These are phyloP conservation scores for Syzygium grande DNA, from an alignment of 345 rosid genomes.

Conservation along the genomic window DNA sequence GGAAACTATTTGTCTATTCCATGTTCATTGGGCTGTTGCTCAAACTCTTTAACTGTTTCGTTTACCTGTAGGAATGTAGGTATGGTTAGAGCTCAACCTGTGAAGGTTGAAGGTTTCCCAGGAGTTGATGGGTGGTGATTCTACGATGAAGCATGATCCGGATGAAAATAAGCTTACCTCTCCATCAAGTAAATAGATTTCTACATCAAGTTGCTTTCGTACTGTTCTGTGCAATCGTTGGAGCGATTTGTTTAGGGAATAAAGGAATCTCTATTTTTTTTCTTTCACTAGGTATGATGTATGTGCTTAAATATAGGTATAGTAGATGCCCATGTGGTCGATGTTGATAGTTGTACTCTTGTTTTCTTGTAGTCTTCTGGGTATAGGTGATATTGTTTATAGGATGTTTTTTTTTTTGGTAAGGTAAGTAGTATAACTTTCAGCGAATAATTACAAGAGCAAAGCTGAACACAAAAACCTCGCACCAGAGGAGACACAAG, in stretches of 20 bases:
- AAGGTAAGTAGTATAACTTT: too few relatives aligned
- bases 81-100: conserved; percentile 69
- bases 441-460: too few relatives aligned
- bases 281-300: background rate
- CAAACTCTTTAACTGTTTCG: conserved; percentile 1
- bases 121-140: conserved; percentile 91
- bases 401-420: too few relatives aligned
- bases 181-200: conserved; percentile 50
- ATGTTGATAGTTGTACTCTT: background rate
- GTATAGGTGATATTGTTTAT: background rate
- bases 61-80: conserved; percentile 47
- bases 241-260: background rate
- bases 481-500: too few relatives aligned
- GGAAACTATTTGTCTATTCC: conserved; percentile 7
- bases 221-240: background rate
- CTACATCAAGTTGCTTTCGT: background rate
- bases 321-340: background rate
- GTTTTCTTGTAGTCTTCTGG: background rate
- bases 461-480: too few relatives aligned
- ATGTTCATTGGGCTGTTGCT: background rate
- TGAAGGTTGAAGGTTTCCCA: conserved; percentile 90
- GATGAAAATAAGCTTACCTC: conserved; percentile 72
- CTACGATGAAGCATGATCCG: conserved; percentile 55
- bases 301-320: background rate
- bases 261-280: background rate